Conservation (phyloP, 768 basidiomycete genomes). For the Cyathus striatus region DNA sequence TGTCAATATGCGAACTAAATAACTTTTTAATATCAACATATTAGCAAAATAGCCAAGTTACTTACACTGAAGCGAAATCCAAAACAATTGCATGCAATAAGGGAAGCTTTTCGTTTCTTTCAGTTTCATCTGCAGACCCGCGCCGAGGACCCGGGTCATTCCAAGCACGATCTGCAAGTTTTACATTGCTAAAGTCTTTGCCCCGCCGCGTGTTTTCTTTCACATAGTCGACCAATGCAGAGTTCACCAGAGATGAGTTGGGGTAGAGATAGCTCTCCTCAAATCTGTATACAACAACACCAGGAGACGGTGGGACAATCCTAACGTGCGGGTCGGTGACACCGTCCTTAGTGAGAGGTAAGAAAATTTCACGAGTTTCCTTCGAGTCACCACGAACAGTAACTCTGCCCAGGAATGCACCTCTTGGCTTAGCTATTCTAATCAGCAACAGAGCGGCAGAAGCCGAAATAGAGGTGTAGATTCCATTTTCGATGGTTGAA, state of each 20-base stretch:
- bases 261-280: slow-evolving; percentile 90
- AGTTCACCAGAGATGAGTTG: slow-evolving; percentile 66
- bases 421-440: slow-evolving; percentile 83
- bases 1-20: slow-evolving; percentile 79
- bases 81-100: slow-evolving; percentile 81
- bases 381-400: slow-evolving; percentile 41
- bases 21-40: not conserved
- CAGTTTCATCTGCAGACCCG: slow-evolving; percentile 39
- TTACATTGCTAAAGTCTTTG: slow-evolving; percentile 61
- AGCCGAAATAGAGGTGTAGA: slow-evolving; percentile 80
- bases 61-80: slow-evolving; percentile 83
- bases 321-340: slow-evolving; percentile 66
- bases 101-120: slow-evolving; percentile 52
- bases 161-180: slow-evolving; percentile 79
- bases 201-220: slow-evolving; percentile 74
- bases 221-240: slow-evolving; percentile 74
- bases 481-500: slow-evolving; percentile 90
- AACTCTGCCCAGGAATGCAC: slow-evolving; percentile 87
- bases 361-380: slow-evolving; percentile 69
- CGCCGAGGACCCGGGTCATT: slow-evolving; percentile 83
- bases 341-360: slow-evolving; percentile 62
- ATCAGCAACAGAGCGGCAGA: slow-evolving; percentile 78
- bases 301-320: slow-evolving; percentile 76
- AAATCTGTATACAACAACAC: slow-evolving; percentile 86
- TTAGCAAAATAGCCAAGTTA: slow-evolving; percentile 5